A percentile compares a stretch with the other conserved stretches of the same genome.
These are phyloP conservation scores for Silene uniflora DNA, from an alignment of 148 eudicot genomes.

Conservation along the genomic window DNA sequence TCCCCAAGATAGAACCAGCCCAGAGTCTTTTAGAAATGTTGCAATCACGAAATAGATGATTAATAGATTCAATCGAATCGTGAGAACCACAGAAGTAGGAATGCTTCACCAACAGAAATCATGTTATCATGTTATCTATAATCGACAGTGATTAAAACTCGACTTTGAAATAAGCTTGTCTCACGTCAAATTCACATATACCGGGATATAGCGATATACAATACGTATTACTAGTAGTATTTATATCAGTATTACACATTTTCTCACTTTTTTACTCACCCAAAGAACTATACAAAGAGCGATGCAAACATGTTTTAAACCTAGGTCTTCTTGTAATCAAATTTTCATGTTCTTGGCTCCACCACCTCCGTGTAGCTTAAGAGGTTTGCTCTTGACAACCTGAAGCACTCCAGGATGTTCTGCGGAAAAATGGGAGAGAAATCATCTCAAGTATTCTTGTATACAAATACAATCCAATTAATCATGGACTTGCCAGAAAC, in stretches of 20 bases:
- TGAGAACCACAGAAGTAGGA: too few species aligned
- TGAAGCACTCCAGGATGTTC: conserved; percentile 88
- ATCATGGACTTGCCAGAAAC: too few species aligned
- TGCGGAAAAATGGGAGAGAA: conserved; percentile 8
- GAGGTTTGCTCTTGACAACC: conserved; percentile 55
- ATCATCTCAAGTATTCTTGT: too few species aligned
- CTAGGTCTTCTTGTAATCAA: not conserved
- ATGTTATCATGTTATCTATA: too few species aligned
- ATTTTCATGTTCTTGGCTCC: conserved; percentile 16
- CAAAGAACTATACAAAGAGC: not conserved
- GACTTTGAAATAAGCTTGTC: not conserved
- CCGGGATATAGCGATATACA: not conserved
- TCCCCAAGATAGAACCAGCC: too few species aligned
- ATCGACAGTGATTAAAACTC: too few species aligned
- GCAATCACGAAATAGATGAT: too few species aligned
- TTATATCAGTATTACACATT: too few species aligned
- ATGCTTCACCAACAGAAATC: too few species aligned
- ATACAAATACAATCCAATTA: too few species aligned
- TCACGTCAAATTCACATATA: not conserved
- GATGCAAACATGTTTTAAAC: not conserved
- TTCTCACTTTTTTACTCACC: not conserved
- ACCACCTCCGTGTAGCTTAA: conserved; percentile 67
- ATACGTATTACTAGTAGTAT: not conserved
- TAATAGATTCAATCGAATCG: too few species aligned
- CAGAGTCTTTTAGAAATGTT: too few species aligned